Evolutionary conservation across 805 yeast genomes (phyloP).

Genomic region (Saccharomycopsis fermentans): DNA sequence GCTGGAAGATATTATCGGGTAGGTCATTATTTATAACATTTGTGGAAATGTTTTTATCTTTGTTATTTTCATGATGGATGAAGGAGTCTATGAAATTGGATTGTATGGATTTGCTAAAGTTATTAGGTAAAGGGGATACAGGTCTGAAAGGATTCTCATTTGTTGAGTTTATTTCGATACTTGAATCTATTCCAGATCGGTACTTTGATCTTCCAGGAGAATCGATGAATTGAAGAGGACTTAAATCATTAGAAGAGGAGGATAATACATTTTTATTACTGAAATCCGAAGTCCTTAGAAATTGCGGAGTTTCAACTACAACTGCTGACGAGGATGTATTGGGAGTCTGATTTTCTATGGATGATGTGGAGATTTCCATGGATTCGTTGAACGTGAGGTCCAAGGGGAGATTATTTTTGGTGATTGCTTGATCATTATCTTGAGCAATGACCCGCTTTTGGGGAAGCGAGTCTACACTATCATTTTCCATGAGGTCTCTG

Average conservation of each 20-base stretch:
- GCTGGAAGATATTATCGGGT: neutral
- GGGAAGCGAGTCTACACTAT: neutral
- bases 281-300: neutral
- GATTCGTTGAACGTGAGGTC: neutral
- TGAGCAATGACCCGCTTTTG: neutral
- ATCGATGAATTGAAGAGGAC: constrained; percentile 14
- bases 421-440: neutral
- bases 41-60: neutral
- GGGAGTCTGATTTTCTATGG: neutral
- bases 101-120: neutral
- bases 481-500: neutral
- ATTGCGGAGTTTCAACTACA: neutral
- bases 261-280: neutral
- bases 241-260: constrained; percentile 2
- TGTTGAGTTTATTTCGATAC: neutral
- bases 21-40: neutral
- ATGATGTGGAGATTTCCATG: neutral
- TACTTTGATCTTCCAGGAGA: constrained; percentile 11
- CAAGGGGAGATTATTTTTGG: neutral
- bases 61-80: neutral
- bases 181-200: neutral
- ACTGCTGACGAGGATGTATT: neutral
- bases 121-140: neutral
- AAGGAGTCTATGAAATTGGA: neutral
- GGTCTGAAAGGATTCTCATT: neutral